A percentile compares a stretch with the other conserved stretches of the same genome.
phyloP scores from a whole-genome alignment of 2,329 filamentous ascomycete genomes.

The Cordyceps farinosa region DNA sequence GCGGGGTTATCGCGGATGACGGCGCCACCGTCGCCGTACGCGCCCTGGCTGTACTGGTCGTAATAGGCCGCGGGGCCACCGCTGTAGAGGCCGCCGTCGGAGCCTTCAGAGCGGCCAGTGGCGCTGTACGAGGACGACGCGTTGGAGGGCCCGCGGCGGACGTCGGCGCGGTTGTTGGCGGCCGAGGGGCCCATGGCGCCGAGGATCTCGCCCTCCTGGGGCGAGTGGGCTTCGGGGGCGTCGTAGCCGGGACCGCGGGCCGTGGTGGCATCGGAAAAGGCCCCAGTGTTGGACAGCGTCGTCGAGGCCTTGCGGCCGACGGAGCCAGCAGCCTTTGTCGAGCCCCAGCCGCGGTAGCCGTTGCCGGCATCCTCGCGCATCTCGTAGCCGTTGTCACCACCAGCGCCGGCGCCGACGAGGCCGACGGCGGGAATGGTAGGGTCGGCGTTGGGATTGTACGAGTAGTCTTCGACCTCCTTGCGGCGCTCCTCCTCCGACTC shows the following conservation, averaged over 20 bases:
- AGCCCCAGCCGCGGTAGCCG: constrained; percentile 94
- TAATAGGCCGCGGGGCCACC: constrained; percentile 47
- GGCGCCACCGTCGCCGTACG: constrained; percentile 50
- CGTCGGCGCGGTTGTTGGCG: constrained; percentile 63
- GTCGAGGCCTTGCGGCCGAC: constrained; percentile 83
- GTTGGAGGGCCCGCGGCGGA: constrained; percentile 88
- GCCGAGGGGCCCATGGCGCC: constrained; percentile 75
- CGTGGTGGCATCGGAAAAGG: constrained; percentile 71
- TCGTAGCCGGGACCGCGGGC: constrained; percentile 62
- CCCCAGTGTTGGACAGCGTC: constrained; percentile 73
- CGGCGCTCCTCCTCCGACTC: constrained; percentile 81
- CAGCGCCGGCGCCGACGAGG: constrained; percentile 35
- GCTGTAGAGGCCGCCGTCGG: constrained; percentile 50
- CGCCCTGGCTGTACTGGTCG: constrained; percentile 55
- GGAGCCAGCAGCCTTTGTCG: constrained; percentile 63
- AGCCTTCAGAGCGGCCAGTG: constrained; percentile 68
- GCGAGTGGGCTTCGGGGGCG: constrained; percentile 51
- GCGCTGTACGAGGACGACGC: constrained; percentile 94
- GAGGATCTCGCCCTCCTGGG: constrained; percentile 75
- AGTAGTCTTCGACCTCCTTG: constrained; percentile 96
- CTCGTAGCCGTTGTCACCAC: constrained; percentile 56
- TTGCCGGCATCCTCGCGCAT: constrained; percentile 73
- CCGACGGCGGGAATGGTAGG: constrained; percentile 63
- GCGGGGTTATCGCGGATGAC: constrained; percentile 92
- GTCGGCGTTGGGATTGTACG: constrained; percentile 96